phyloP scores from a whole-genome alignment of 768 basidiomycete species.

The Lyophyllum atratum region DNA sequence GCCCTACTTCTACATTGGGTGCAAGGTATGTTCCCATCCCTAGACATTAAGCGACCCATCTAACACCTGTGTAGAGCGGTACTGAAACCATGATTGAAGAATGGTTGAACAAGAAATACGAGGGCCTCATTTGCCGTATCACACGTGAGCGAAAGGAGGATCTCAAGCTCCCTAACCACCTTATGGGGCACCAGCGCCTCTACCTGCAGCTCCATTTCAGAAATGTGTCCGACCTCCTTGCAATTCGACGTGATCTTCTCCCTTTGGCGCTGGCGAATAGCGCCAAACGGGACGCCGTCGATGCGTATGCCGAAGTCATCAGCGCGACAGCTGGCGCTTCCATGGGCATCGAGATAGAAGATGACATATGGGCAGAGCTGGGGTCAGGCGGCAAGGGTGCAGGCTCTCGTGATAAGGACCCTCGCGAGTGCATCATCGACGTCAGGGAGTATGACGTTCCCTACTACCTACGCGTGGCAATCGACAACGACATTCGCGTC shows the following conservation, averaged over 20 bases:
- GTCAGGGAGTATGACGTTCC: slow-evolving; percentile 96
- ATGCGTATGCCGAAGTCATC: slow-evolving; percentile 97
- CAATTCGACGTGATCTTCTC: slow-evolving; percentile 84
- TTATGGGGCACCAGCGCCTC: slow-evolving; percentile 90
- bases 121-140: slow-evolving; percentile 81
- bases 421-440: slow-evolving; percentile 92
- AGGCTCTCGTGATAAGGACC: slow-evolving; percentile 64
- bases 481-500: slow-evolving; percentile 96
- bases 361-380: slow-evolving; percentile 51
- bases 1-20: slow-evolving; percentile 92
- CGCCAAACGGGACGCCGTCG: slow-evolving; percentile 91
- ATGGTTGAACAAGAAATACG: slow-evolving; percentile 92
- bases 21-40: slow-evolving; percentile 63
- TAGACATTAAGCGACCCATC: not conserved
- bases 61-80: slow-evolving; percentile 54
- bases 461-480: slow-evolving; percentile 98
- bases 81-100: slow-evolving; percentile 92
- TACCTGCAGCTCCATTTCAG: slow-evolving; percentile 89
- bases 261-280: slow-evolving; percentile 90
- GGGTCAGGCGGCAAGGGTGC: slow-evolving; percentile 34
- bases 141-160: slow-evolving; percentile 89
- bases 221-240: slow-evolving; percentile 90
- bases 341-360: slow-evolving; percentile 71
- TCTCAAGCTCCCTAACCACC: slow-evolving; percentile 92
- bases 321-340: slow-evolving; percentile 70